Evolutionary conservation across 306 rosid genomes (phyloP).

Genomic region (Albizia julibrissin): DNA sequence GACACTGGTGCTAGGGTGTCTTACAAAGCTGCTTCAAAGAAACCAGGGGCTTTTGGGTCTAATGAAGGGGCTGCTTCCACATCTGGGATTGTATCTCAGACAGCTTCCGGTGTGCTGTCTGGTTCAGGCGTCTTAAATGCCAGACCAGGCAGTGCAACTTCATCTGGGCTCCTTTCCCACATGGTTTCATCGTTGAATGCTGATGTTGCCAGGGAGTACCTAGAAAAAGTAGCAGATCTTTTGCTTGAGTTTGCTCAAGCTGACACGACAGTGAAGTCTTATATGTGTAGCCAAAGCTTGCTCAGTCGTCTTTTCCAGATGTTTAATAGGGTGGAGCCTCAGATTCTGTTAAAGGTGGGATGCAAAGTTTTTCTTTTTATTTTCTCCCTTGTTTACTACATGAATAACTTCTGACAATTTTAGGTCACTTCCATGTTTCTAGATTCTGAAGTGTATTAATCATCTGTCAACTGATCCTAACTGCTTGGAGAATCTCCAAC

Average conservation of each 20-base stretch:
- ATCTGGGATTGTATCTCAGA: constrained; percentile 92
- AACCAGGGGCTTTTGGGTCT: constrained; percentile 63
- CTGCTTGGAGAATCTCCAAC: constrained; percentile 99
- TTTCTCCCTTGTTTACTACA: constrained; percentile 13
- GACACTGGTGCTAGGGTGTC: constrained; percentile 74
- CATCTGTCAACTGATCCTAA: constrained; percentile 97
- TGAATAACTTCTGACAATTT: constrained; percentile 24
- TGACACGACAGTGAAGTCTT: constrained; percentile 88
- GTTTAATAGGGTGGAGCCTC: constrained; percentile 98
- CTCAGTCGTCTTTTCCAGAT: constrained; percentile 98
- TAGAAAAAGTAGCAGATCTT: constrained; percentile 98
- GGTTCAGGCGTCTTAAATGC: constrained; percentile 99
- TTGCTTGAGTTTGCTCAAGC: constrained; percentile 97
- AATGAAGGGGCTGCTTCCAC: constrained; percentile 84
- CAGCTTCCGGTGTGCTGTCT: constrained; percentile 95
- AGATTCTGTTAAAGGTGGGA: constrained; percentile 87
- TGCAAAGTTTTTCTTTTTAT: constrained; percentile 9
- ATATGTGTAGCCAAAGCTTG: constrained; percentile 98
- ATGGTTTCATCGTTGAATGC: constrained; percentile 92
- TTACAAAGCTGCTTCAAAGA: constrained; percentile 67
- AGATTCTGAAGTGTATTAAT: constrained; percentile 92
- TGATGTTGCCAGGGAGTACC: constrained; percentile 93
- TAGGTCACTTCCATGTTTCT: constrained; percentile 32
- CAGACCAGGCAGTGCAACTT: constrained; percentile 97
- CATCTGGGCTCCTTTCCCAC: constrained; percentile 95